phyloP scores from a whole-genome alignment of 2,329 filamentous ascomycete species.

The Mycosphaerella sp. region DNA sequence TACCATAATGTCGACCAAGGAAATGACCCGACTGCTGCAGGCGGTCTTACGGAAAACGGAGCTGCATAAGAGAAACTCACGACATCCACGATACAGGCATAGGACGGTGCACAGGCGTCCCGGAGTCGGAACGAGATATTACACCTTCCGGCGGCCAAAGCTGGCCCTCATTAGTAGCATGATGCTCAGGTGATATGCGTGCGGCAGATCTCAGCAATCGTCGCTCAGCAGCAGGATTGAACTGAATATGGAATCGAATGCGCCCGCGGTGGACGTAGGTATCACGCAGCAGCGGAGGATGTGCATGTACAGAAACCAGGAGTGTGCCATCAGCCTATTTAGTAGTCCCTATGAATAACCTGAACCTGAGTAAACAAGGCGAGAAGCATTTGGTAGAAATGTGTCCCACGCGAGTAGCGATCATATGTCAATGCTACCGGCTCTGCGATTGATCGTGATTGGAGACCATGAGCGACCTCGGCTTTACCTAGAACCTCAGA shows the following conservation, averaged over 20 bases:
- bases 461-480: not conserved
- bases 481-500: not conserved
- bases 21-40: slow-evolving; percentile 25
- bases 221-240: slow-evolving; percentile 4
- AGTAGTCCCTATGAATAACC: not conserved
- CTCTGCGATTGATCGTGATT: no score
- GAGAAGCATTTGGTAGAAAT: not conserved
- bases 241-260: not conserved
- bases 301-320: not conserved
- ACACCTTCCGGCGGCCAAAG: not conserved
- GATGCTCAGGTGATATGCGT: slow-evolving; percentile 2
- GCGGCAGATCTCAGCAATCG: not conserved
- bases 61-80: slow-evolving; percentile 11
- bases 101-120: slow-evolving; percentile 8
- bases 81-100: slow-evolving; percentile 6
- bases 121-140: not conserved
- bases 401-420: not conserved
- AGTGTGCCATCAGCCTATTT: slow-evolving; percentile 1
- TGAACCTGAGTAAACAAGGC: not conserved
- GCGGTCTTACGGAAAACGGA: slow-evolving; percentile 16
- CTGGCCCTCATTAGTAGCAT: not conserved
- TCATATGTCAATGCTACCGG: not conserved
- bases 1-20: slow-evolving; percentile 82
- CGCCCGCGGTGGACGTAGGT: slow-evolving; percentile 1
- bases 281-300: slow-evolving; percentile 7